These are phyloP conservation scores for Cichorium intybus DNA, from an alignment of 140 eudicot species.

Conservation along the genomic window DNA sequence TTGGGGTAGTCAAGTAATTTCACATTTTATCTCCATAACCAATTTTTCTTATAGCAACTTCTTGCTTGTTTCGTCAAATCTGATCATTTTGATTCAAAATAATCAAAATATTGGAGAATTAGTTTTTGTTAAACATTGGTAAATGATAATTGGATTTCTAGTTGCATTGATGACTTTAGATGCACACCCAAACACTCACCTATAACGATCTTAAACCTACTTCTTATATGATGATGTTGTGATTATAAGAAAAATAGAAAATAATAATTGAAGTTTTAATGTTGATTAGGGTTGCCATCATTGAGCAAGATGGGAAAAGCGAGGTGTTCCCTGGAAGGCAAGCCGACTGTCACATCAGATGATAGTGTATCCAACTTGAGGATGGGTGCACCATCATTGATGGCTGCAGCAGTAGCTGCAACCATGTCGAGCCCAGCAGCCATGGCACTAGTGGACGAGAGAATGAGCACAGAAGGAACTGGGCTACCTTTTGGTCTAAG, in stretches of 20 bases:
- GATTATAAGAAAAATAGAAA: background rate
- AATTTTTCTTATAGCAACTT: background rate
- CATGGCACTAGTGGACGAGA: constrained; percentile 93
- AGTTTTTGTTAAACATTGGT: no score
- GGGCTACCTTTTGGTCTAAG: constrained; percentile 97
- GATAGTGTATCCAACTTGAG: constrained; percentile 41
- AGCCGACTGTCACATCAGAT: constrained; percentile 21
- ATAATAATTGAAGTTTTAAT: constrained; percentile 9
- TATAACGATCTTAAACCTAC: no score
- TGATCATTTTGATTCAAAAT: background rate
- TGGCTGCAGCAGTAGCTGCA: constrained; percentile 73
- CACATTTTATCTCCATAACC: background rate
- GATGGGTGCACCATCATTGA: constrained; percentile 49
- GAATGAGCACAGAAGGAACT: constrained; percentile 98
- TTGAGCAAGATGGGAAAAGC: constrained; percentile 69
- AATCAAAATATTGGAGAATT: no score
- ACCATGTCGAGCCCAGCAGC: constrained; percentile 88
- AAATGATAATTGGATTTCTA: background rate
- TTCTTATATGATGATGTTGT: no score
- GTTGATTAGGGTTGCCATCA: constrained; percentile 62
- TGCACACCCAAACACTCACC: no score
- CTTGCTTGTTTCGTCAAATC: background rate
- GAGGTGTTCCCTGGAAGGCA: constrained; percentile 62
- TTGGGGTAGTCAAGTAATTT: no score
- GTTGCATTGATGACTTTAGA: no score